These are phyloP conservation scores for Phytophthora pisi DNA, from an alignment of 352 stramenopile species.

Conservation along the genomic window DNA sequence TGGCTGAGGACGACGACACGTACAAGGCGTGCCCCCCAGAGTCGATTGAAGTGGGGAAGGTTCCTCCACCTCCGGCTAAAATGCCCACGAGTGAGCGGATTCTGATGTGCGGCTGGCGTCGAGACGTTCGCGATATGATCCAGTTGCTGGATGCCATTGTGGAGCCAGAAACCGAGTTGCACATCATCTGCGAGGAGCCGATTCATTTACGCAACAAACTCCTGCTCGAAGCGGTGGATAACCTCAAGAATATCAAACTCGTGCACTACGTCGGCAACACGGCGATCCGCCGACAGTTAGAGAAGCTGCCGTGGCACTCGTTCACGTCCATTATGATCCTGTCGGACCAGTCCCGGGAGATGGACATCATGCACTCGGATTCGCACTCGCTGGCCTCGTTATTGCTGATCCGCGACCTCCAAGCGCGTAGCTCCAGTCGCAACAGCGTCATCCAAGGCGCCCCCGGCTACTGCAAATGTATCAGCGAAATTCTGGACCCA, in stretches of 20 bases:
- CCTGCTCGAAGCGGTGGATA: conserved; percentile 53
- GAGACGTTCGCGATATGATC: conserved; percentile 88
- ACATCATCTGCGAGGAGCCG: conserved; percentile 79
- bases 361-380: conserved; percentile 81
- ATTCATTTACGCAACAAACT: conserved; percentile 61
- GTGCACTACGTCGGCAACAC: conserved; percentile 77
- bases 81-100: conserved; percentile 49
- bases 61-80: conserved; percentile 33
- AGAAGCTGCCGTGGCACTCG: conserved; percentile 50
- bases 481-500: conserved; percentile 84
- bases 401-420: conserved; percentile 80
- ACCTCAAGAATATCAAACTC: conserved; percentile 60
- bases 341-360: conserved; percentile 62
- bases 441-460: conserved; percentile 22
- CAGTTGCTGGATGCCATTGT: conserved; percentile 73
- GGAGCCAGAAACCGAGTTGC: conserved; percentile 53
- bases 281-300: conserved; percentile 68
- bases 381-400: conserved; percentile 80
- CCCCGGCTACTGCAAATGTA: conserved; percentile 58
- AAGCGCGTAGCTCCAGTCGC: conserved; percentile 26
- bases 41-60: conserved; percentile 36
- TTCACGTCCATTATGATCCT: conserved; percentile 88
- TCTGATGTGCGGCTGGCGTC: conserved; percentile 84
- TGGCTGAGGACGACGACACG: conserved; percentile 86
- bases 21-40: conserved; percentile 64